phyloP scores from a whole-genome alignment of 805 yeast species.

The Brettanomyces custersianus region DNA sequence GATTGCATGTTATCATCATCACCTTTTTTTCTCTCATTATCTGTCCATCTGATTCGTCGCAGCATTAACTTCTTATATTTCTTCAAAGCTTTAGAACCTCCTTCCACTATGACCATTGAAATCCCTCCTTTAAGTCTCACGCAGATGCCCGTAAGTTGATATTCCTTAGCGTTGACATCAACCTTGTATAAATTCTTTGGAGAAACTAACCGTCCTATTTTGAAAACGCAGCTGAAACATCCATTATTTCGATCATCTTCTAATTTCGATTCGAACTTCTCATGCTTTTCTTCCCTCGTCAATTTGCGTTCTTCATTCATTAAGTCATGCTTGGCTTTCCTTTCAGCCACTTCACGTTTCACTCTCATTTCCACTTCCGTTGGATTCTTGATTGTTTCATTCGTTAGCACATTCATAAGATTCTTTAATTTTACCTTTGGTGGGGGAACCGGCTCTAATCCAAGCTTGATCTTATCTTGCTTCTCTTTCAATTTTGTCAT shows the following conservation, averaged over 20 bases:
- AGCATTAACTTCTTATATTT: constrained; percentile 54
- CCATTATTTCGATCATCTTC: constrained; percentile 45
- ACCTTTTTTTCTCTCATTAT: constrained; percentile 30
- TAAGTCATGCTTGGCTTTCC: constrained; percentile 49
- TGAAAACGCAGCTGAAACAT: constrained; percentile 47
- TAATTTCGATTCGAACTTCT: constrained; percentile 37
- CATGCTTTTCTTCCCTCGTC: constrained; percentile 46
- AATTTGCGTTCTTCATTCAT: constrained; percentile 56
- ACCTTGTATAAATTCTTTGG: constrained; percentile 67
- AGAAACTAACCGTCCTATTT: constrained; percentile 43
- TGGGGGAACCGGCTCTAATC: constrained; percentile 79
- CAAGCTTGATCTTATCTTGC: constrained; percentile 71
- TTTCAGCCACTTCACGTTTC: constrained; percentile 52
- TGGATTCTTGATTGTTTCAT: constrained; percentile 82
- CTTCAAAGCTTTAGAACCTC: constrained; percentile 53
- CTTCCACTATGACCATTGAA: constrained; percentile 65
- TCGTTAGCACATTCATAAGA: constrained; percentile 77
- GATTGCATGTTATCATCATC: constrained; percentile 1
- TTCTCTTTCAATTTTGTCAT: constrained; percentile 53
- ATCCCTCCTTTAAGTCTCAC: constrained; percentile 34
- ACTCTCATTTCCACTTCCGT: constrained; percentile 76
- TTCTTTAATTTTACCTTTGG: constrained; percentile 83
- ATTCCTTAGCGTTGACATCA: constrained; percentile 73
- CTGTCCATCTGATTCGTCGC: constrained; percentile 64
- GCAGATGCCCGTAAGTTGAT: constrained; percentile 56